Conservation (phyloP, 371 early-diverging fungal species). For the Chytridium lagenaria region DNA sequence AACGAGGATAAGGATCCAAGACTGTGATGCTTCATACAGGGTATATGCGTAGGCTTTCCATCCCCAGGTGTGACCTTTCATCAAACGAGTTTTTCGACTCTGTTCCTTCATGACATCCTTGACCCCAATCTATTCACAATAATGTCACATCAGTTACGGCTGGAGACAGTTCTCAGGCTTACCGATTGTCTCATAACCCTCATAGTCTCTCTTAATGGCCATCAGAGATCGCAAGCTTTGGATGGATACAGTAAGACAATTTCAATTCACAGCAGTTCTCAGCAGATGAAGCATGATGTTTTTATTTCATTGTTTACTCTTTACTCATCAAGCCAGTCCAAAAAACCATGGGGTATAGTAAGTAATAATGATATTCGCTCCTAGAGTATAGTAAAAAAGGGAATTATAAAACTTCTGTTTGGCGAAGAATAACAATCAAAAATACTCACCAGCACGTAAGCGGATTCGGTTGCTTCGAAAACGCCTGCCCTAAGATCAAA, state of each 20-base stretch:
- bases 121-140: conserved; percentile 33
- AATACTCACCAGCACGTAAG: conserved; percentile 81
- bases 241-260: too few species aligned
- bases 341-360: conserved; percentile 92
- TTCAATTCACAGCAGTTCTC: not conserved
- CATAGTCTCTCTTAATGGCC: not conserved
- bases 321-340: conserved; percentile 85
- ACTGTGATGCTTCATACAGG: conserved; percentile 40
- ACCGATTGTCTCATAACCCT: conserved; percentile 16
- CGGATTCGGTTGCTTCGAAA: conserved; percentile 82
- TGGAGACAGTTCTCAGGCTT: too few species aligned
- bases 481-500: conserved; percentile 86
- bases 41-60: conserved; percentile 14
- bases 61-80: not conserved
- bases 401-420: not conserved
- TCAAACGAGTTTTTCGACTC: conserved; percentile 12
- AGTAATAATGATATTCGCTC: conserved; percentile 87
- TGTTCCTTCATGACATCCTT: conserved; percentile 29
- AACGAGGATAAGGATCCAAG: conserved; percentile 47
- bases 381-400: conserved; percentile 35
- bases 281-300: not conserved
- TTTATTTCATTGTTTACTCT: too few species aligned
- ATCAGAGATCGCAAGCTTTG: too few species aligned
- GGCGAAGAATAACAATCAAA: not conserved
- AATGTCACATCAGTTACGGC: too few species aligned